These are phyloP conservation scores for Neofusicoccum kwambonambiense DNA, from an alignment of 2,329 filamentous ascomycete genomes.

Conservation along the genomic window DNA sequence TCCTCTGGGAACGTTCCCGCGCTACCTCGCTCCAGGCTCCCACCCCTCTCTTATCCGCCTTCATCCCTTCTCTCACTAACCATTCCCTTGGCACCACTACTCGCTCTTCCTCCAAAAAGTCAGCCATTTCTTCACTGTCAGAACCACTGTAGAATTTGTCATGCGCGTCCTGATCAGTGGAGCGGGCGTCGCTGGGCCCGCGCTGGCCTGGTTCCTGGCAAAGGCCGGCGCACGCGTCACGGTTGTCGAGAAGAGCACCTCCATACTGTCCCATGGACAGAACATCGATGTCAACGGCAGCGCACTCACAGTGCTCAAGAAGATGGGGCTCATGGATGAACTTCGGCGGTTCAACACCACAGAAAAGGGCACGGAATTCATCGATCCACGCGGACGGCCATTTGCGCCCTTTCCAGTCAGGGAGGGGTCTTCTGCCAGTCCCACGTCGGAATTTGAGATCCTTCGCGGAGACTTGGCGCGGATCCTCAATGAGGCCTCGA, in stretches of 20 bases:
- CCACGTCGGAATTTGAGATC: conserved; percentile 55
- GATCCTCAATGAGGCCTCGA: conserved; percentile 40
- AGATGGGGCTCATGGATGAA: conserved; percentile 27
- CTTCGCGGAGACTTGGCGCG: conserved; percentile 53
- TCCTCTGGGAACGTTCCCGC: too few species aligned
- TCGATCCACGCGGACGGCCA: conserved; percentile 22
- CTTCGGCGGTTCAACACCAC: conserved; percentile 21
- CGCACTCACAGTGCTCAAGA: conserved; percentile 24
- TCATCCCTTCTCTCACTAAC: too few species aligned
- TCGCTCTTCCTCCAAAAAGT: too few species aligned
- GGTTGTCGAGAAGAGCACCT: conserved; percentile 22
- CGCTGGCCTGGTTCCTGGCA: conserved; percentile 23
- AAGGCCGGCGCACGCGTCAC: conserved; percentile 22
- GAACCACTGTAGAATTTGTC: not conserved
- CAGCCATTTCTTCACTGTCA: too few species aligned
- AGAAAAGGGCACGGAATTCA: conserved; percentile 28
- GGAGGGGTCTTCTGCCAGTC: conserved; percentile 20
- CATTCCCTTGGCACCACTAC: too few species aligned
- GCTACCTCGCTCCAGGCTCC: too few species aligned
- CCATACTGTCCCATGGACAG: conserved; percentile 23
- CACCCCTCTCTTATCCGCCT: too few species aligned
- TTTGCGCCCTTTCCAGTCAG: conserved; percentile 24
- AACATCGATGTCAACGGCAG: conserved; percentile 30
- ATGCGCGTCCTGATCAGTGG: conserved; percentile 24
- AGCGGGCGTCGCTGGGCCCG: conserved; percentile 25